Conservation (phyloP, 768 basidiomycete species). For the Pulveroboletus sp. region DNA sequence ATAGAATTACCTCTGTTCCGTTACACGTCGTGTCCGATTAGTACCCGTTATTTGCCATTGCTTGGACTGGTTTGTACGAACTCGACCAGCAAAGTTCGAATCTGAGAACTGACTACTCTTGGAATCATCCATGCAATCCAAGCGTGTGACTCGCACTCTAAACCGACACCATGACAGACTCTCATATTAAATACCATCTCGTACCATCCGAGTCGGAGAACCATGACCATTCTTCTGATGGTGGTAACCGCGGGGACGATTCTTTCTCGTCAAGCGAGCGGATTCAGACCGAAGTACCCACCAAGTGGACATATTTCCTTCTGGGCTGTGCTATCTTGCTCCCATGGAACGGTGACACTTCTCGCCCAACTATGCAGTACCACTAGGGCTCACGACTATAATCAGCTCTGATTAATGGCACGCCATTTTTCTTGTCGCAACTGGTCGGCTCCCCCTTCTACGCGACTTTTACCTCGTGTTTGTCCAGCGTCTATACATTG, state of each 20-base stretch:
- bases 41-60: not conserved
- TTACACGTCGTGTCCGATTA: too few relatives aligned
- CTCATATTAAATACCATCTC: constrained; percentile 13
- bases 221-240: not conserved
- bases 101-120: not conserved
- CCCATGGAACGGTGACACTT: constrained; percentile 80
- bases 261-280: constrained; percentile 24
- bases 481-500: constrained; percentile 59
- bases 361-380: not conserved
- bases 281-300: constrained; percentile 35
- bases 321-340: constrained; percentile 77
- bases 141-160: not conserved
- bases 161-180: constrained; percentile 8
- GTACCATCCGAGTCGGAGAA: constrained; percentile 23
- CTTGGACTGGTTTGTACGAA: not conserved
- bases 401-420: constrained; percentile 80
- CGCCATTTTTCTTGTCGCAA: constrained; percentile 74
- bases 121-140: not conserved
- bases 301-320: constrained; percentile 65
- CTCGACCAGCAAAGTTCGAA: too few relatives aligned
- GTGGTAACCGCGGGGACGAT: constrained; percentile 6
- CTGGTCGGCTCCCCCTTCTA: constrained; percentile 56
- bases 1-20: too few relatives aligned
- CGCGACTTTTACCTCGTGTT: constrained; percentile 60
- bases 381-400: constrained; percentile 1